Base-by-base conservation (phyloP, 2,329 filamentous ascomycete species). In the Fusarium xyrophilum region DNA sequence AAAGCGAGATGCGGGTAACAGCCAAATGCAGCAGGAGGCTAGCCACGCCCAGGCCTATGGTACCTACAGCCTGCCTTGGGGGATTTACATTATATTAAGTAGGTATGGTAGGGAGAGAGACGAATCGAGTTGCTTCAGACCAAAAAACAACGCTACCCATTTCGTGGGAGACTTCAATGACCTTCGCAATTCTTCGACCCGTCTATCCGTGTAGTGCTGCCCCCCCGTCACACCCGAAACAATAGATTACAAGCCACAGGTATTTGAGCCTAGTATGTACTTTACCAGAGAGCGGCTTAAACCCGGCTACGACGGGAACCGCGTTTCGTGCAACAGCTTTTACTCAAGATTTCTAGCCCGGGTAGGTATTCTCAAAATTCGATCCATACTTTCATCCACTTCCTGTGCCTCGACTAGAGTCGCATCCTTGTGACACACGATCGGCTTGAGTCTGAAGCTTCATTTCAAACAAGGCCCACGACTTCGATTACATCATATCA, bases 341-440 rank as follows among this genome's bases (percentile, higher is more conserved):
- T 44, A 19, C 46, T 33, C 35, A n/a, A 35, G 46, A 39, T 23
- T 64, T 64, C 51, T 25, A 32, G 30, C 8, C 36, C 56, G 50
- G 44, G 47, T 58, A 54, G 47, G 51, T 58, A 56, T 60, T 60
- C 50, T 65, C 60, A 60, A 73, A 67, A 73, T 74, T 71, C 68
- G 33, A 64, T 63, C 66, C 59, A 61, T 61, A 40, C 19, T 60
- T 62, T 65, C 68, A 65, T 70, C 71, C 67, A 73, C 69, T 71
- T 73, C 70, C 67, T 70, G 67, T 61, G 47, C 60, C 56, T 68
- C 62, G 69, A 72, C 64, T 66, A 65, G 52, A 66, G 36, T 60
- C 51, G 52, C 48, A 63, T 63, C 63, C 63, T 47, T 71, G 63
- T 60, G 35, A 28, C 53, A 55, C 61, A 57, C 39, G 38, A 42